A percentile compares a stretch with the other conserved stretches of the same genome.
phyloP scores from a whole-genome alignment of 768 basidiomycete genomes.

The Suillus clintonianus region DNA sequence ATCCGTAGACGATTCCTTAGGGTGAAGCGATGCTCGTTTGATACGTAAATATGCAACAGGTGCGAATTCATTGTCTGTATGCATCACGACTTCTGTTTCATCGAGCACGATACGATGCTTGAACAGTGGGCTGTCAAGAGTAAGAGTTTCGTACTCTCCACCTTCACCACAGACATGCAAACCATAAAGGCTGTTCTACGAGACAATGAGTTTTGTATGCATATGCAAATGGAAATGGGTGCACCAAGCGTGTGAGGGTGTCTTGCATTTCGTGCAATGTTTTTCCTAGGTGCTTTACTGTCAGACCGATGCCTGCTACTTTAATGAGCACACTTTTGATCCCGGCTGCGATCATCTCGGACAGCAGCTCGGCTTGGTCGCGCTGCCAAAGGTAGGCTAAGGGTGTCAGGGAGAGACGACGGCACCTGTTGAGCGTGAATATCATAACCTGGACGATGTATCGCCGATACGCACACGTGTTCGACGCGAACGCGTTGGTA shows the following conservation, averaged over 20 bases:
- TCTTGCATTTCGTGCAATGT: constrained; percentile 73
- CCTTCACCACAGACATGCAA: constrained; percentile 97
- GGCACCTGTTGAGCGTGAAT: constrained; percentile 54
- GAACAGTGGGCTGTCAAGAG: constrained; percentile 88
- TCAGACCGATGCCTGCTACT: constrained; percentile 91
- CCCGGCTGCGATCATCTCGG: constrained; percentile 81
- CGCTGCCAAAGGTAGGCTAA: constrained; percentile 94
- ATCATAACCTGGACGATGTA: not conserved
- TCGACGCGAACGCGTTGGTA: constrained; percentile 97
- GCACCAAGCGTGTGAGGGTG: constrained; percentile 70
- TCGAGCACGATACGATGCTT: constrained; percentile 71
- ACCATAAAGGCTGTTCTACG: constrained; percentile 78
- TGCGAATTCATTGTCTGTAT: constrained; percentile 80
- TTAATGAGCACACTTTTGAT: constrained; percentile 90
- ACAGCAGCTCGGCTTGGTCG: constrained; percentile 80
- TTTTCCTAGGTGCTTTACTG: constrained; percentile 75
- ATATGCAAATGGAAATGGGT: constrained; percentile 19
- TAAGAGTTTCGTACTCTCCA: constrained; percentile 95
- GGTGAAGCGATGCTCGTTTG: constrained; percentile 61
- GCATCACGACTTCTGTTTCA: constrained; percentile 71
- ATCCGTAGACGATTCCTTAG: constrained; percentile 40
- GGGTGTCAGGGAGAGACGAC: constrained; percentile 75
- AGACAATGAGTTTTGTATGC: not conserved
- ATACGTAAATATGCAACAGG: constrained; percentile 91
- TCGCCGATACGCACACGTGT: constrained; percentile 72